Percentiles rank a stretch among this genome's conserved stretches.
These are phyloP conservation scores for Penicillium lagena DNA, from an alignment of 495 filamentous ascomycete genomes.

Conservation along the genomic window DNA sequence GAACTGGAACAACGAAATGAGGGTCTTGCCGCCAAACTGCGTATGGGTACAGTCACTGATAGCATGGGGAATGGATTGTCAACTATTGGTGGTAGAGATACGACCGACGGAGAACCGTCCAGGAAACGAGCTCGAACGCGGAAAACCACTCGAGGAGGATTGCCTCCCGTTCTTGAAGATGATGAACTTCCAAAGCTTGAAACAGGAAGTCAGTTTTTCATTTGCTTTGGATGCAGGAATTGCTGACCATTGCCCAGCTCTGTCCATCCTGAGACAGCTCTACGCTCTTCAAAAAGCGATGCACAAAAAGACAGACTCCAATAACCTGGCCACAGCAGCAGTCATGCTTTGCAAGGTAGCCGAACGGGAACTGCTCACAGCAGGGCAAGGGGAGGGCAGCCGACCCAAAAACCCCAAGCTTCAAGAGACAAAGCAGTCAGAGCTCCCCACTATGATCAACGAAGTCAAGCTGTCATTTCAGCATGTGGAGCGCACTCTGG, in stretches of 20 bases:
- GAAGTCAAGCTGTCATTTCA: conserved; percentile 17
- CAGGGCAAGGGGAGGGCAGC: conserved; percentile 1
- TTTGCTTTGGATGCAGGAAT: conserved; percentile 2
- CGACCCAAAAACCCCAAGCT: neutral
- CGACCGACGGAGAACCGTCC: neutral
- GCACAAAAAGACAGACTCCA: conserved; percentile 17
- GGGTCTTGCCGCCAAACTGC: conserved; percentile 15
- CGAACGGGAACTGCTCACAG: conserved; percentile 9
- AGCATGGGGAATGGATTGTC: conserved; percentile 19
- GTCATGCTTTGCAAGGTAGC: conserved; percentile 22
- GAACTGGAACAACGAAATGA: conserved; percentile 34
- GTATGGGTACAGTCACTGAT: conserved; percentile 2
- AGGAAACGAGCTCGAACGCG: conserved; percentile 13
- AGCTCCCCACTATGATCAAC: conserved; percentile 9
- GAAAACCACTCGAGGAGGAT: conserved; percentile 3
- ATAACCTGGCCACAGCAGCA: conserved; percentile 14
- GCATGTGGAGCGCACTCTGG: conserved; percentile 22
- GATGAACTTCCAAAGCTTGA: too few relatives aligned
- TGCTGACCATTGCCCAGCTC: neutral
- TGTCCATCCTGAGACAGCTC: conserved; percentile 27
- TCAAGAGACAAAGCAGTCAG: conserved; percentile 4
- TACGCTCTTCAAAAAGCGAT: conserved; percentile 25
- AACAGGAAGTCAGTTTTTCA: too few relatives aligned
- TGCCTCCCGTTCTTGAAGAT: too few relatives aligned
- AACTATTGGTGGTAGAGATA: conserved; percentile 1